Evolutionary conservation across 805 yeast species (phyloP).

Genomic region (Nakazawaea molendinolei): DNA sequence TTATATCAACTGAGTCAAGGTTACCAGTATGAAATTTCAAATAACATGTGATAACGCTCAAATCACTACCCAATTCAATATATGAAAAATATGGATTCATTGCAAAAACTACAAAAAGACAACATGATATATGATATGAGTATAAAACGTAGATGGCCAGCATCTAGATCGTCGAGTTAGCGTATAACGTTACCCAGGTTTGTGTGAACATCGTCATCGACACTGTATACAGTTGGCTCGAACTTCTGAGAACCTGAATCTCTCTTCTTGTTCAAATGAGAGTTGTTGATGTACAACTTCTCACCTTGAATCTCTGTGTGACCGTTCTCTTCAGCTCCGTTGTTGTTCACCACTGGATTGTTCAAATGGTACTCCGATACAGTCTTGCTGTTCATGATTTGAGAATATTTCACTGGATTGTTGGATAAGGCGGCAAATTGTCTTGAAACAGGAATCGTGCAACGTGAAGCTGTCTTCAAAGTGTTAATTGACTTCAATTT

Average conservation of each 20-base stretch:
- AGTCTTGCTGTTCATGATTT: slow-evolving; percentile 2
- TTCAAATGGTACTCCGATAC: slow-evolving; percentile 10
- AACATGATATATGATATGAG: too few relatives aligned
- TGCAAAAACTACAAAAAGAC: too few relatives aligned
- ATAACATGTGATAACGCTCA: too few relatives aligned
- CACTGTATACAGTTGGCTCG: slow-evolving; percentile 25
- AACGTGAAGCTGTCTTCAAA: slow-evolving; percentile 10
- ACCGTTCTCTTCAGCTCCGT: slow-evolving; percentile 23
- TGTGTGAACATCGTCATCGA: slow-evolving; percentile 17
- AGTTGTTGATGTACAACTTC: slow-evolving; percentile 15
- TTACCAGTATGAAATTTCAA: too few relatives aligned
- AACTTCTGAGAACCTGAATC: slow-evolving; percentile 15
- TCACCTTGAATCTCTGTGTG: slow-evolving; percentile 24
- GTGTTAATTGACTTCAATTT: slow-evolving; percentile 6
- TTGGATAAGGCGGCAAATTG: slow-evolving; percentile 7
- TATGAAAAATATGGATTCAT: too few relatives aligned
- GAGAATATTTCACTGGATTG: slow-evolving; percentile 10
- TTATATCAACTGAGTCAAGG: too few relatives aligned
- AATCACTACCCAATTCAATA: too few relatives aligned
- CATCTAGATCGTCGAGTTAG: too few relatives aligned
- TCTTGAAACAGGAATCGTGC: slow-evolving; percentile 6
- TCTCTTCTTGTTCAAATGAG: slow-evolving; percentile 11
- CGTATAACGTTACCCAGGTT: slow-evolving; percentile 20
- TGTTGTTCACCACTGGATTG: slow-evolving; percentile 20
- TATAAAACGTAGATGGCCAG: too few relatives aligned